These are phyloP conservation scores for Calamus simplicifolius DNA, from an alignment of 176 grass and related monocot species.

Conservation along the genomic window DNA sequence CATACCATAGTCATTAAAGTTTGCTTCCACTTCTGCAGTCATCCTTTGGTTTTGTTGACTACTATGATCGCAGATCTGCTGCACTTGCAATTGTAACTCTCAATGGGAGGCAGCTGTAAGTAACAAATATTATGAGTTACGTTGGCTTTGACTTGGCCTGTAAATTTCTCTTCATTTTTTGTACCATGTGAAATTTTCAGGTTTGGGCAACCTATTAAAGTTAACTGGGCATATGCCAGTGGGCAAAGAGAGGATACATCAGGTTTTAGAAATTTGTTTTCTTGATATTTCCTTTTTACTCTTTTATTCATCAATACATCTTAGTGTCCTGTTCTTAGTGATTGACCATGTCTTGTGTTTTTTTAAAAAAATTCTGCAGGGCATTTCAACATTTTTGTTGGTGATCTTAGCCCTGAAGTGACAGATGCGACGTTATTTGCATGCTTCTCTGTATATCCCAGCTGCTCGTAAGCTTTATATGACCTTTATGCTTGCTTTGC, in stretches of 20 bases:
- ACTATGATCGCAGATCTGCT: conserved; percentile 85
- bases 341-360: too few relatives aligned
- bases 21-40: conserved; percentile 39
- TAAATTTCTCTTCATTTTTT: not conserved
- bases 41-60: conserved; percentile 97
- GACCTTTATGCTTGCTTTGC: conserved; percentile 4
- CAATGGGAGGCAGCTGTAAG: conserved; percentile 91
- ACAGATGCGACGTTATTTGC: conserved; percentile 92
- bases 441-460: conserved; percentile 80
- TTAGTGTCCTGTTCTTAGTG: not conserved
- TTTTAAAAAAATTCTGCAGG: conserved; percentile 21
- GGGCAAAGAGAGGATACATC: conserved; percentile 96
- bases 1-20: not conserved
- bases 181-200: conserved; percentile 27
- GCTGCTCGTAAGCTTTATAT: conserved; percentile 67
- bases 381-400: conserved; percentile 95
- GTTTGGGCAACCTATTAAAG: conserved; percentile 91
- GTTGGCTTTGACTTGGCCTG: conserved; percentile 7
- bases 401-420: conserved; percentile 92
- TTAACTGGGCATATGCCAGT: conserved; percentile 98
- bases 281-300: conserved; percentile 10
- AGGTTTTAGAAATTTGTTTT: conserved; percentile 34
- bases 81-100: conserved; percentile 91
- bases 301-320: conserved; percentile 1
- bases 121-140: conserved; percentile 2